Percentiles rank a stretch among this genome's conserved stretches.
Evolutionary conservation across 768 basidiomycete genomes (phyloP).

Genomic region (Leccinellum rugosiceps): DNA sequence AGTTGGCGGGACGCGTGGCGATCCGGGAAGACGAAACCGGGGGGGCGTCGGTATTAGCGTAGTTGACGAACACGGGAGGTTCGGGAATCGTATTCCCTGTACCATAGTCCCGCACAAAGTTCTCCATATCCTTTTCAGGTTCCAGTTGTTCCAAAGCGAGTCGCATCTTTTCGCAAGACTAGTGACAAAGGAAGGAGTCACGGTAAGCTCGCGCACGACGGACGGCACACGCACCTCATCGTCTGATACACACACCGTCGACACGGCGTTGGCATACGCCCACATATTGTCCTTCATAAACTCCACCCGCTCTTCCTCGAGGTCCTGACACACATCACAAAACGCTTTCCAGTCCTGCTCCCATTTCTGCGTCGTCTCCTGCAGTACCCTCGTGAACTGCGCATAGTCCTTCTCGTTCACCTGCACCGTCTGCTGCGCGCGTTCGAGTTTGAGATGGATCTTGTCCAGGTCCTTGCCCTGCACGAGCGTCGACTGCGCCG

Average conservation of each 20-base stretch:
- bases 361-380: slow-evolving; percentile 82
- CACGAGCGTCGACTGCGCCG: slow-evolving; percentile 84
- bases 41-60: slow-evolving; percentile 62
- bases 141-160: slow-evolving; percentile 87
- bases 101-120: slow-evolving; percentile 84
- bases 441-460: slow-evolving; percentile 80
- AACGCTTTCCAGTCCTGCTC: slow-evolving; percentile 92
- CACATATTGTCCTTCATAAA: slow-evolving; percentile 95
- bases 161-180: slow-evolving; percentile 92
- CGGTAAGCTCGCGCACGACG: not conserved
- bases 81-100: slow-evolving; percentile 89
- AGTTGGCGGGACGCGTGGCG: slow-evolving; percentile 56
- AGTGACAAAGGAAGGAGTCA: not conserved
- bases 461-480: slow-evolving; percentile 95
- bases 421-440: slow-evolving; percentile 85
- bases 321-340: slow-evolving; percentile 92
- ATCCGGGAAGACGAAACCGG: slow-evolving; percentile 57
- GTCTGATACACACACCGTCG: slow-evolving; percentile 90
- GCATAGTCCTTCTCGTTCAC: slow-evolving; percentile 89
- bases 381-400: slow-evolving; percentile 77
- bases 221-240: slow-evolving; percentile 73
- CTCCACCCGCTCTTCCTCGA: slow-evolving; percentile 92
- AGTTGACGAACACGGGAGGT: slow-evolving; percentile 83
- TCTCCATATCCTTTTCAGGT: slow-evolving; percentile 81
- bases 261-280: slow-evolving; percentile 95